A percentile compares a stretch with the other conserved stretches of the same genome.
Conservation (phyloP, 345 rosid species). For the Bruguiera gymnorhiza region DNA sequence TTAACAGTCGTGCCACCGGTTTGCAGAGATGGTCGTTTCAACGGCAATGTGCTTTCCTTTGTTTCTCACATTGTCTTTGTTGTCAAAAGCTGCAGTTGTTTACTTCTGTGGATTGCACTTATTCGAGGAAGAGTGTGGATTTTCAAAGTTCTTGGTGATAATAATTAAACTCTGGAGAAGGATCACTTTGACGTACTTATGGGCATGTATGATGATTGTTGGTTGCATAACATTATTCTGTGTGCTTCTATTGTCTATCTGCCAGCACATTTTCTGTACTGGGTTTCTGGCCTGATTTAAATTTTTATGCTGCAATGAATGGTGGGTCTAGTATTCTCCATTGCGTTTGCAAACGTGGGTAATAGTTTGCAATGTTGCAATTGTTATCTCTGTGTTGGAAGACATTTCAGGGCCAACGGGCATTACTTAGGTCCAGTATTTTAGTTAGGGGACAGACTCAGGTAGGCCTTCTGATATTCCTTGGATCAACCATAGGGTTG, state of each 20-base stretch:
- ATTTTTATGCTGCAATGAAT: constrained; percentile 52
- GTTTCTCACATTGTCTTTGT: constrained; percentile 53
- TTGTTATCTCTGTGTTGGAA: constrained; percentile 77
- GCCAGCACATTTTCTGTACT: constrained; percentile 51
- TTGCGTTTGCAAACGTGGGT: constrained; percentile 71
- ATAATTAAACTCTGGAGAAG: constrained; percentile 64
- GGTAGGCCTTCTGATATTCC: constrained; percentile 76
- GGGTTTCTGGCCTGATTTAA: constrained; percentile 55
- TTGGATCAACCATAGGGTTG: constrained; percentile 78
- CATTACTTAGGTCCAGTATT: constrained; percentile 59
- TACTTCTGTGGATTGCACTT: constrained; percentile 89
- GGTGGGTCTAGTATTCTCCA: constrained; percentile 62
- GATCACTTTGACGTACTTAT: constrained; percentile 58
- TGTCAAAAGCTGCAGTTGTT: constrained; percentile 68
- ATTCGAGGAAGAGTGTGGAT: constrained; percentile 53
- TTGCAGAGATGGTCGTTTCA: constrained; percentile 66
- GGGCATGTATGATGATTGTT: constrained; percentile 57
- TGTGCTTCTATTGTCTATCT: constrained; percentile 52
- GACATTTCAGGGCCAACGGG: constrained; percentile 77
- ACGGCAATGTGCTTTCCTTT: constrained; percentile 73
- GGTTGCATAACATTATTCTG: constrained; percentile 65
- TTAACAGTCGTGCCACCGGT: constrained; percentile 63
- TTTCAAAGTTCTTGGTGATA: constrained; percentile 44
- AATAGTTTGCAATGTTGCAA: constrained; percentile 65
- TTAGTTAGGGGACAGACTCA: constrained; percentile 85